A percentile compares a stretch with the other conserved stretches of the same genome.
phyloP scores from a whole-genome alignment of 768 basidiomycete species.

The Boletus rubroflammeus region DNA sequence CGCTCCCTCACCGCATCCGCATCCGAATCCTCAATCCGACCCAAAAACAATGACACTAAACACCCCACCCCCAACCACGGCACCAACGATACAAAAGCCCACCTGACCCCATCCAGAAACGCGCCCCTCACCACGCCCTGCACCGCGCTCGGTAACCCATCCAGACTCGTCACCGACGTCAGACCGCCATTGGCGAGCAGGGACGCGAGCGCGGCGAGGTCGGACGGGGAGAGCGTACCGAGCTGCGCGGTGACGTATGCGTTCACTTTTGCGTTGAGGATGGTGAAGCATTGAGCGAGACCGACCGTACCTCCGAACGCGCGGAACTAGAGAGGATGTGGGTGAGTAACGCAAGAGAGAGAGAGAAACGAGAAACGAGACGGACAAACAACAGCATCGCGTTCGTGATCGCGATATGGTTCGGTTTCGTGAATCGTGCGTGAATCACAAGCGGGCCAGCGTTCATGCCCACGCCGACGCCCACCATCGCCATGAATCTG shows the following conservation, averaged over 20 bases:
- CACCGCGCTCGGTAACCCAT: slow-evolving; percentile 33
- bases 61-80: slow-evolving; percentile 42
- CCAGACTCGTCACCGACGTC: slow-evolving; percentile 35
- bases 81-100: slow-evolving; percentile 45
- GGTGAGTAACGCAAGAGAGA: not conserved
- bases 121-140: slow-evolving; percentile 38
- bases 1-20: not conserved
- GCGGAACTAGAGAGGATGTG: slow-evolving; percentile 36
- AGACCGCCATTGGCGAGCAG: slow-evolving; percentile 28
- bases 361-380: not conserved
- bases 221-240: slow-evolving; percentile 25
- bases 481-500: slow-evolving; percentile 45
- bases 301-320: slow-evolving; percentile 51
- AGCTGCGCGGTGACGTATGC: slow-evolving; percentile 26
- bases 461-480: slow-evolving; percentile 41
- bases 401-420: slow-evolving; percentile 41
- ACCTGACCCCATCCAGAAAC: slow-evolving; percentile 39
- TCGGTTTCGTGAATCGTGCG: slow-evolving; percentile 42
- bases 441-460: slow-evolving; percentile 41
- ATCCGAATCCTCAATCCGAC: slow-evolving; percentile 33
- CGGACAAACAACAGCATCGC: slow-evolving; percentile 45
- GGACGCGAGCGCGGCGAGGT: slow-evolving; percentile 24
- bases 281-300: slow-evolving; percentile 49
- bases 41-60: slow-evolving; percentile 38
- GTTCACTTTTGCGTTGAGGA: slow-evolving; percentile 43